phyloP scores from a whole-genome alignment of 2,329 filamentous ascomycete species.

The Pseudopyricularia cyperi region DNA sequence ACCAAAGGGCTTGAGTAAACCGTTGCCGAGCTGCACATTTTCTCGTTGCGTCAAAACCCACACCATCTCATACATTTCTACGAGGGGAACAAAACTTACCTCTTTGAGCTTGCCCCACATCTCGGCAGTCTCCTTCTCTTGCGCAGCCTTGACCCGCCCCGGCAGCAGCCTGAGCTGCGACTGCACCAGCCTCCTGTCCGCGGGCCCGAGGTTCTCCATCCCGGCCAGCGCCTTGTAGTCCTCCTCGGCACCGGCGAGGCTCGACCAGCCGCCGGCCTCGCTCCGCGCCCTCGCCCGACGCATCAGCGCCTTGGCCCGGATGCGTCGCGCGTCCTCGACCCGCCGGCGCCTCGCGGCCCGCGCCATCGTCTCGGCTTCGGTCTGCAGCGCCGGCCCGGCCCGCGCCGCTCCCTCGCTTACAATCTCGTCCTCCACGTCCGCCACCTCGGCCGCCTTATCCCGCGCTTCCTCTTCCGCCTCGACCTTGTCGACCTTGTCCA shows the following conservation, averaged over 20 bases:
- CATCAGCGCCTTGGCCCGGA: conserved; percentile 73
- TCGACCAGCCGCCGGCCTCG: conserved; percentile 65
- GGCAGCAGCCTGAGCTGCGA: conserved; percentile 55
- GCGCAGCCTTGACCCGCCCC: conserved; percentile 57
- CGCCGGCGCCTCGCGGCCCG: conserved; percentile 21
- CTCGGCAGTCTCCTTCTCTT: conserved; percentile 79
- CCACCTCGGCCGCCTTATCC: conserved; percentile 26
- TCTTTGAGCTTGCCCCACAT: conserved; percentile 97
- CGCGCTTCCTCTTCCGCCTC: conserved; percentile 16
- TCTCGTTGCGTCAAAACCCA: neutral
- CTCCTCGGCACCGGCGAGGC: conserved; percentile 61
- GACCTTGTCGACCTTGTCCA: conserved; percentile 46
- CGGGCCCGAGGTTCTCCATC: conserved; percentile 45
- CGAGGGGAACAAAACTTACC: conserved; percentile 26
- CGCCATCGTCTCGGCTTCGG: conserved; percentile 13
- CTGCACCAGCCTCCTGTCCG: conserved; percentile 57
- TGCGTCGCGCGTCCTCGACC: conserved; percentile 55
- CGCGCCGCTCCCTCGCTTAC: conserved; percentile 43
- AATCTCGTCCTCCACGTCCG: conserved; percentile 41
- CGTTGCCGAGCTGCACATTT: conserved; percentile 58
- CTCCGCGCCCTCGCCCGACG: conserved; percentile 62
- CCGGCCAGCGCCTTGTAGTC: conserved; percentile 60
- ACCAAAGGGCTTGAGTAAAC: conserved; percentile 84
- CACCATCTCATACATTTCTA: neutral
- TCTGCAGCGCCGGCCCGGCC: conserved; percentile 24